Evolutionary conservation across 2,329 filamentous ascomycete species (phyloP).

Genomic region (Cladorrhinum sp.): DNA sequence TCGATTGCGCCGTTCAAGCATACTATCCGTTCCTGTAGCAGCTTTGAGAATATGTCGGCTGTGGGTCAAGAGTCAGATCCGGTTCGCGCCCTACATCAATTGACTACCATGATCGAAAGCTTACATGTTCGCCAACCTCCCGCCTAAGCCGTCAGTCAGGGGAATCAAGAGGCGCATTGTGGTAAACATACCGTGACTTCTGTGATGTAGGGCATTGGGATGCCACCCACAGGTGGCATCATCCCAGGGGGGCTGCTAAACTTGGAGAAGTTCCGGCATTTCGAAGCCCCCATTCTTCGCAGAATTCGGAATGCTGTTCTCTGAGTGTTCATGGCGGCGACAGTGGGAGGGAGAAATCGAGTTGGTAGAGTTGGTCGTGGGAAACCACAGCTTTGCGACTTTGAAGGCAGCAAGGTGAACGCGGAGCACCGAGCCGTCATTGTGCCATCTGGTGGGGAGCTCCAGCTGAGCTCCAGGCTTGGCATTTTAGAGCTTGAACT

Average conservation of each 20-base stretch:
- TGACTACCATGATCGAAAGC: slow-evolving; percentile 32
- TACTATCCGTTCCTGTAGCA: slow-evolving; percentile 88
- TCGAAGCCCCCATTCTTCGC: slow-evolving; percentile 34
- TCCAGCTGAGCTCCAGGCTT: background rate
- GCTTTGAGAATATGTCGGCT: slow-evolving; percentile 81
- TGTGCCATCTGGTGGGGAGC: background rate
- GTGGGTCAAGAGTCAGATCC: slow-evolving; percentile 28
- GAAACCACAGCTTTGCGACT: background rate
- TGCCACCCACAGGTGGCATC: slow-evolving; percentile 34
- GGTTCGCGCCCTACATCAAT: slow-evolving; percentile 4
- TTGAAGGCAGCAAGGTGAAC: background rate
- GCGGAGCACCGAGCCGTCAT: background rate
- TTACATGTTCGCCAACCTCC: slow-evolving; percentile 75
- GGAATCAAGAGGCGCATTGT: background rate
- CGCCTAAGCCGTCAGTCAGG: slow-evolving; percentile 49
- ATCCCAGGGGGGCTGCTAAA: slow-evolving; percentile 35
- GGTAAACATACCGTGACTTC: slow-evolving; percentile 46
- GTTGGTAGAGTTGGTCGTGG: background rate
- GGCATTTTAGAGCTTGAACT: background rate
- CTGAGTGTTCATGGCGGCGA: slow-evolving; percentile 36
- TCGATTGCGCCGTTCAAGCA: slow-evolving; percentile 91
- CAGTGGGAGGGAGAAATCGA: background rate
- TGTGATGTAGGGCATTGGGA: slow-evolving; percentile 60
- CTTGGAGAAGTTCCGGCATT: slow-evolving; percentile 42
- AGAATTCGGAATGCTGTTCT: slow-evolving; percentile 35